phyloP scores from a whole-genome alignment of 495 filamentous ascomycete genomes.

The Podospora pseudoanserina region DNA sequence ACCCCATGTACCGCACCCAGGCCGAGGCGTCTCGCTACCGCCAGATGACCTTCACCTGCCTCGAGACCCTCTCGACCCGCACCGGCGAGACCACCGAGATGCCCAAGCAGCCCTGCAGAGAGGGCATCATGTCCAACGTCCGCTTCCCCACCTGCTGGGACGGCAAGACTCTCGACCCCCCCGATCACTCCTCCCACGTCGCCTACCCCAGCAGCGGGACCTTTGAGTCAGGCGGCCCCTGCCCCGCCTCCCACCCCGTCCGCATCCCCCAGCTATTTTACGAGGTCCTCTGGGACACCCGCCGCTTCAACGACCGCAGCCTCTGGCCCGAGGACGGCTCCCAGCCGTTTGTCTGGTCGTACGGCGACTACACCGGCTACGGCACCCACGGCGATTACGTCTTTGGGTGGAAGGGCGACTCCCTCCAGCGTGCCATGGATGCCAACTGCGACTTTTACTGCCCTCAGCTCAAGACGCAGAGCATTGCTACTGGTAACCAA shows the following conservation, averaged over 20 bases:
- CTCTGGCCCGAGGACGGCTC: conserved; percentile 43
- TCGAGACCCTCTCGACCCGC: conserved; percentile 32
- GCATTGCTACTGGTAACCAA: conserved; percentile 34
- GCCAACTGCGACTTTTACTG: conserved; percentile 25
- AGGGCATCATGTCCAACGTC: conserved; percentile 42
- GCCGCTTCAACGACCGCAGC: conserved; percentile 34
- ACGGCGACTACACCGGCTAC: conserved; percentile 38
- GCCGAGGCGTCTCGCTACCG: conserved; percentile 35
- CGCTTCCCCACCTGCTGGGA: conserved; percentile 37
- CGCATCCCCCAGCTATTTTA: conserved; percentile 39
- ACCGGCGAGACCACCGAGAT: conserved; percentile 34
- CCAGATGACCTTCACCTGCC: conserved; percentile 42
- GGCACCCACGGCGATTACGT: conserved; percentile 43
- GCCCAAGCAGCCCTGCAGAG: conserved; percentile 33
- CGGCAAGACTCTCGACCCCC: conserved; percentile 31
- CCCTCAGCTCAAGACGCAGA: conserved; percentile 12
- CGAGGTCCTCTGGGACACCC: conserved; percentile 43
- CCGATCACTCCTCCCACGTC: conserved; percentile 41
- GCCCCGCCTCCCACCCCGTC: conserved; percentile 36
- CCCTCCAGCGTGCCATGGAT: conserved; percentile 41
- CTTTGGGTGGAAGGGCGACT: conserved; percentile 43
- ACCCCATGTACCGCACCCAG: conserved; percentile 43
- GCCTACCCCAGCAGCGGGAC: conserved; percentile 36
- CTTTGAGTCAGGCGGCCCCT: conserved; percentile 31
- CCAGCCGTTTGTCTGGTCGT: conserved; percentile 50